A percentile compares a stretch with the other conserved stretches of the same genome.
Conservation (phyloP, 352 stramenopile species). For the Phytophthora capsici region DNA sequence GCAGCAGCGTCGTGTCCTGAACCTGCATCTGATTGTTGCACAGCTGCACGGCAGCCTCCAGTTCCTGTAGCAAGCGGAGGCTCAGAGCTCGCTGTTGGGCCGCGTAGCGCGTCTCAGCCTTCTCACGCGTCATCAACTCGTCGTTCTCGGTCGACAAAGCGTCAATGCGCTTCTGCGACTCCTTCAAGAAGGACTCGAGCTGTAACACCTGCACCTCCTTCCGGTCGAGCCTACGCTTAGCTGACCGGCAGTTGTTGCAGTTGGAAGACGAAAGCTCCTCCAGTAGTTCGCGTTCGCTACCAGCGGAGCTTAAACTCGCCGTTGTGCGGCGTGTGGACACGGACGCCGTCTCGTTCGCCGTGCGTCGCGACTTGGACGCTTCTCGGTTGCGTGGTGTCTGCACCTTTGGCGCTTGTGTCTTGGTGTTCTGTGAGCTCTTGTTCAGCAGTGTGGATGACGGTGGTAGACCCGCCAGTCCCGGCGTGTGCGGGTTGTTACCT, state of each 20-base stretch:
- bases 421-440: slow-evolving; percentile 18
- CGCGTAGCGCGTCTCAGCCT: slow-evolving; percentile 70
- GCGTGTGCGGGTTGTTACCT: slow-evolving; percentile 10
- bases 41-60: slow-evolving; percentile 78
- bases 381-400: slow-evolving; percentile 31
- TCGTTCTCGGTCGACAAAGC: slow-evolving; percentile 68
- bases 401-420: slow-evolving; percentile 18
- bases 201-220: slow-evolving; percentile 81
- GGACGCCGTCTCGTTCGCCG: slow-evolving; percentile 34
- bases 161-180: slow-evolving; percentile 81
- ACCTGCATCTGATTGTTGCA: slow-evolving; percentile 62
- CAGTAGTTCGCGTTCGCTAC: slow-evolving; percentile 55
- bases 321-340: slow-evolving; percentile 59
- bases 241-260: slow-evolving; percentile 59
- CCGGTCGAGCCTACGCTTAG: slow-evolving; percentile 67
- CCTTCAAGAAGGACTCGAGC: slow-evolving; percentile 80
- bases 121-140: slow-evolving; percentile 64
- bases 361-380: slow-evolving; percentile 21
- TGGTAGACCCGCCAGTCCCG: slow-evolving; percentile 36
- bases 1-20: slow-evolving; percentile 60
- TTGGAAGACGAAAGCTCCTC: slow-evolving; percentile 45
- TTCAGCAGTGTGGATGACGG: slow-evolving; percentile 49
- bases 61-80: slow-evolving; percentile 73
- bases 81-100: slow-evolving; percentile 60
- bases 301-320: slow-evolving; percentile 67